Evolutionary conservation across 1,139 yeast genomes (phyloP).

Genomic region (Saccharomyces hybrid): DNA sequence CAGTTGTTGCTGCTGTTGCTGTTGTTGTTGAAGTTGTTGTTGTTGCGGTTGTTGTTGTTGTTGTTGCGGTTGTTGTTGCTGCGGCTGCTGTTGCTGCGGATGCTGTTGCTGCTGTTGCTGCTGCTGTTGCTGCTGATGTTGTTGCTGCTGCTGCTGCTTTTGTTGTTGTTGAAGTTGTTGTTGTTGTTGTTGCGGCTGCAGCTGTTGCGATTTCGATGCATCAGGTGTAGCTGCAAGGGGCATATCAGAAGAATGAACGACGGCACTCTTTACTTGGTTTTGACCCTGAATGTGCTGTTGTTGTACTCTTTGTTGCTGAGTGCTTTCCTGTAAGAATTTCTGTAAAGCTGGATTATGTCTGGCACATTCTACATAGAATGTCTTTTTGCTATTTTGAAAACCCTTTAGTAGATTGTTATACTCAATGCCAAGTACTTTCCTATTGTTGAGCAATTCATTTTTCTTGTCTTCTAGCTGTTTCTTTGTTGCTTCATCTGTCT

Average conservation of each 20-base stretch:
- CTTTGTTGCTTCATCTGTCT: conserved; percentile 21
- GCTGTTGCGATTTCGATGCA: conserved; percentile 11
- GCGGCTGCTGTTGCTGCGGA: conserved; percentile 12
- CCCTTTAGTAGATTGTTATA: conserved; percentile 24
- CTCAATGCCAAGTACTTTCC: conserved; percentile 22
- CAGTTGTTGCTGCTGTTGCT: too few species aligned
- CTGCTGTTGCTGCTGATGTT: too few species aligned
- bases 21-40: too few species aligned
- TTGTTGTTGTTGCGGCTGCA: conserved; percentile 2
- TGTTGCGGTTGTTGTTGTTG: too few species aligned
- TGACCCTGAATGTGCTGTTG: conserved; percentile 13
- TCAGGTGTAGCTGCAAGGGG: conserved; percentile 8
- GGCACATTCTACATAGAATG: conserved; percentile 31
- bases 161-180: too few species aligned
- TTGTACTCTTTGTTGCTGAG: conserved; percentile 23
- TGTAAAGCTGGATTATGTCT: conserved; percentile 29
- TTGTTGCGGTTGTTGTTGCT: too few species aligned
- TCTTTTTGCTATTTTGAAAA: conserved; percentile 27
- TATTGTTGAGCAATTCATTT: conserved; percentile 21
- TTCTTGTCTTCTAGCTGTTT: conserved; percentile 27
- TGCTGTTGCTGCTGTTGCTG: too few species aligned
- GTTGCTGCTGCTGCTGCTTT: too few species aligned
- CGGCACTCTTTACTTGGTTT: conserved; percentile 2
- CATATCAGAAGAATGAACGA: conserved; percentile 5
- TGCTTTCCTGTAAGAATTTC: conserved; percentile 23